These are phyloP conservation scores for Scytalidium sp. DNA, from an alignment of 2,329 filamentous ascomycete genomes.

Conservation along the genomic window DNA sequence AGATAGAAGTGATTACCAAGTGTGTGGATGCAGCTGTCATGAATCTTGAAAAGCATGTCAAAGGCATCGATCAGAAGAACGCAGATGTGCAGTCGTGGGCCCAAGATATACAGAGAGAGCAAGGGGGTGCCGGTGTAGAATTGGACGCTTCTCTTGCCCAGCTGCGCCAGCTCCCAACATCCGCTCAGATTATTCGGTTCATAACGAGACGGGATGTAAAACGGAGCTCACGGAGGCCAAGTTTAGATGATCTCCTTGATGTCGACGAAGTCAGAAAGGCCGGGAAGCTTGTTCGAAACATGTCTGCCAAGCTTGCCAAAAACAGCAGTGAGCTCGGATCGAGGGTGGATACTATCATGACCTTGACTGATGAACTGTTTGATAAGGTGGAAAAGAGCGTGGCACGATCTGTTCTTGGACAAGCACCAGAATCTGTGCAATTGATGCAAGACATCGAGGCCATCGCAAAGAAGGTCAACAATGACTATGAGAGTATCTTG, in stretches of 20 bases:
- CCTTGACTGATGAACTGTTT: constrained; percentile 58
- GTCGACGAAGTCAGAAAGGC: constrained; percentile 69
- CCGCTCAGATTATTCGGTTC: constrained; percentile 62
- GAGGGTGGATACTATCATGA: constrained; percentile 56
- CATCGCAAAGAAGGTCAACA: constrained; percentile 80
- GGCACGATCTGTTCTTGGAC: constrained; percentile 52
- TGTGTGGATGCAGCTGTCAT: constrained; percentile 82
- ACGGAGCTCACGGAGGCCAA: constrained; percentile 47
- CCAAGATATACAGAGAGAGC: constrained; percentile 63
- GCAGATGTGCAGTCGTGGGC: constrained; percentile 70
- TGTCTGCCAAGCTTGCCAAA: constrained; percentile 56
- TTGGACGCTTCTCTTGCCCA: constrained; percentile 69
- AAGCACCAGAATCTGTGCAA: constrained; percentile 61
- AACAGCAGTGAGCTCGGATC: constrained; percentile 61
- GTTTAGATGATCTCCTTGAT: constrained; percentile 75
- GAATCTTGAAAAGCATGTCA: constrained; percentile 76
- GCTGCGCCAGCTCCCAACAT: constrained; percentile 62
- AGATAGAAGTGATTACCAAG: constrained; percentile 73
- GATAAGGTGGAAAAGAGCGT: constrained; percentile 60
- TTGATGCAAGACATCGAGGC: constrained; percentile 83
- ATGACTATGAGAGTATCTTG: constrained; percentile 77
- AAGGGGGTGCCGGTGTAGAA: constrained; percentile 57
- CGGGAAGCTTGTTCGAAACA: constrained; percentile 58
- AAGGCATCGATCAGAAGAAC: constrained; percentile 68
- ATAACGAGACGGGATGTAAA: constrained; percentile 51